phyloP scores from a whole-genome alignment of 495 filamentous ascomycete species.

The Tuber aestivum region DNA sequence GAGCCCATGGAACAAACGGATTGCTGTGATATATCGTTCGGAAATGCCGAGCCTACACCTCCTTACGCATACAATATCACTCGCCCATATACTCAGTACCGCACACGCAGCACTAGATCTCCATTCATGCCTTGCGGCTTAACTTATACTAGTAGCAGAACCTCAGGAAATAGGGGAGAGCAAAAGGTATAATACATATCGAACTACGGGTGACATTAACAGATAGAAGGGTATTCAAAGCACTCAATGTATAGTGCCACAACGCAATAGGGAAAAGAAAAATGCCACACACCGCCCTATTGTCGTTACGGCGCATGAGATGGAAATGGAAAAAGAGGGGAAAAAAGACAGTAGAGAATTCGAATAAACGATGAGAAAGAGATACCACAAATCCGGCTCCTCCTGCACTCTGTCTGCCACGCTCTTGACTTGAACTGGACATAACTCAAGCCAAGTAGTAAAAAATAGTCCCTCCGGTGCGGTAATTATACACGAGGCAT shows the following conservation, averaged over 20 bases:
- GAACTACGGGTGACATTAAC: not conserved
- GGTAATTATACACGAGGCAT: conserved; percentile 33
- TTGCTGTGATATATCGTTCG: not conserved
- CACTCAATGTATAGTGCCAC: not conserved
- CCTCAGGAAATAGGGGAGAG: not conserved
- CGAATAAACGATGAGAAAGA: conserved; percentile 11
- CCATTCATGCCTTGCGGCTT: not conserved
- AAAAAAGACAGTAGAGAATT: conserved; percentile 7
- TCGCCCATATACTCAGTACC: not conserved
- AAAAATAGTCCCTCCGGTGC: conserved; percentile 33
- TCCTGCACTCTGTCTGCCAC: not conserved
- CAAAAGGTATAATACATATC: not conserved
- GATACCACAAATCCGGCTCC: not conserved
- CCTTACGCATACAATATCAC: not conserved
- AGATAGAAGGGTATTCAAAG: not conserved
- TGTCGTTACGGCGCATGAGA: conserved; percentile 8
- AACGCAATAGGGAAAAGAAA: not conserved
- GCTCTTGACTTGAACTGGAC: not conserved
- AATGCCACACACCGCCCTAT: conserved; percentile 3
- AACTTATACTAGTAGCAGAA: not conserved
- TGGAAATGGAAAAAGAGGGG: not conserved
- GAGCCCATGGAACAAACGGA: not conserved
- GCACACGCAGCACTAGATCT: not conserved
- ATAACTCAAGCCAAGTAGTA: conserved; percentile 31
- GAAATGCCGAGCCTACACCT: not conserved